Evolutionary conservation across 345 rosid species (phyloP), one percentile per base, ranked within the genome.

Genomic region (Anastatica hierochuntica): DNA sequence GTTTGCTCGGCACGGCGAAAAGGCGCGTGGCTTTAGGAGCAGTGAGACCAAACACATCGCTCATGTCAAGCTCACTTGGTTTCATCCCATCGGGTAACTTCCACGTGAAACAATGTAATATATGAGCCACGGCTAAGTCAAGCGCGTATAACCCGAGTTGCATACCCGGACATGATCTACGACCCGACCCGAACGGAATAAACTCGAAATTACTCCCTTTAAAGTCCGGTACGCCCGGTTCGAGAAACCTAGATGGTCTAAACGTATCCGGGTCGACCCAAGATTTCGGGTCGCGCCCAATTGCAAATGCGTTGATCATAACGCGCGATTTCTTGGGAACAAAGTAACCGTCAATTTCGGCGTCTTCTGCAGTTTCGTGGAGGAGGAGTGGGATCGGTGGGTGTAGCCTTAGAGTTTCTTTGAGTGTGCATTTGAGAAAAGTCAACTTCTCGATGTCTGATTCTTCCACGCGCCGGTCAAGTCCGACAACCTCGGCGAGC

Each of bases 301-400:
- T 84, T 1, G 95, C 95, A 54, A 70, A 87, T 0, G 89, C 72
- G 46, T 90, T 90, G 65, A 90, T 65, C 82, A 84, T 87, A 39
- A 87, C 68, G 12, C 95, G 78, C 0, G 88, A 76, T 49, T 62
- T 72, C 8, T 76, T 79, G 3, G 95, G 98, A 10, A 90, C 74
- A 53, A 16, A 56, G 58, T 74, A 90, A 31, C 88, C 96, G 2
- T 62, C 69, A 11, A 87, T 81, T 43, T 62, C 77, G 0, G 79
- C 37, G 43, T 75, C 92, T 71, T 79, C 82, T 2, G 85, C 60
- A 2, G 96, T 80, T 68, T 87, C 98, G 50, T 87, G 98, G 56
- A 90, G 81, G 69, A 90, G 80, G 23, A 90, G 84, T 1, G 97
- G 97, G 56, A 90, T 90, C 16, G 98, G 98, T 10, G 98, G 96